phyloP scores from a whole-genome alignment of 768 basidiomycete species.

The Rubroboletus pulcherrimus region DNA sequence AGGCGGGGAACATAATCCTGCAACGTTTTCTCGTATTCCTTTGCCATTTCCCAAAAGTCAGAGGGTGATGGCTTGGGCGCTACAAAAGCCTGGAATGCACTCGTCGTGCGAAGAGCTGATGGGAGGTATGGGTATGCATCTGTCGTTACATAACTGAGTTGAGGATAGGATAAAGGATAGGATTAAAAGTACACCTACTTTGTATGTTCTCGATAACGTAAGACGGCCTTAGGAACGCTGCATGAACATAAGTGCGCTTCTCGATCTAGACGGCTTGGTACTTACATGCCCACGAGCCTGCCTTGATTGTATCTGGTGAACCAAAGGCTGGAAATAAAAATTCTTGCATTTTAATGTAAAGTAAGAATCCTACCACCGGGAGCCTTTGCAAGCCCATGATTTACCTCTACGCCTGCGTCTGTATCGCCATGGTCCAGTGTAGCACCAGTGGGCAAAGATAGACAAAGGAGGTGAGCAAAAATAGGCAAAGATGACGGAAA shows the following conservation, averaged over 20 bases:
- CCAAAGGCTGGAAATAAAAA: background rate
- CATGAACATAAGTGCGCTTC: background rate
- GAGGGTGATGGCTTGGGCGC: background rate
- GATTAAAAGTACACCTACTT: background rate
- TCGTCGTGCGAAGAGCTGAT: background rate
- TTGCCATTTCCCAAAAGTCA: constrained; percentile 13
- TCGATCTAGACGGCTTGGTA: background rate
- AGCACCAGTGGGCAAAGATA: background rate
- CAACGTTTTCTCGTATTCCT: background rate
- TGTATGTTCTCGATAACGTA: background rate
- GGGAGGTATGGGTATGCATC: background rate
- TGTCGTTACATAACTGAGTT: background rate
- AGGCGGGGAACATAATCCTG: constrained; percentile 2
- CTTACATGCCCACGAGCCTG: background rate
- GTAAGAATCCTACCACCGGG: background rate
- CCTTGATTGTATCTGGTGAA: background rate
- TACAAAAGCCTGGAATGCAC: background rate
- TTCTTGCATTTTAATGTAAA: background rate
- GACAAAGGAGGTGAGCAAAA: background rate
- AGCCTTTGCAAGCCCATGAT: background rate
- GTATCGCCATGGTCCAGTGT: background rate
- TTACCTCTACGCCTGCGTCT: background rate
- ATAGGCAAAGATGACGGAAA: background rate
- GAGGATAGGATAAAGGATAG: background rate
- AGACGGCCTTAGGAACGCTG: background rate